A percentile compares a stretch with the other conserved stretches of the same genome.
phyloP scores from a whole-genome alignment of 164 flowering plant genomes.

The Vitis labrusca region DNA sequence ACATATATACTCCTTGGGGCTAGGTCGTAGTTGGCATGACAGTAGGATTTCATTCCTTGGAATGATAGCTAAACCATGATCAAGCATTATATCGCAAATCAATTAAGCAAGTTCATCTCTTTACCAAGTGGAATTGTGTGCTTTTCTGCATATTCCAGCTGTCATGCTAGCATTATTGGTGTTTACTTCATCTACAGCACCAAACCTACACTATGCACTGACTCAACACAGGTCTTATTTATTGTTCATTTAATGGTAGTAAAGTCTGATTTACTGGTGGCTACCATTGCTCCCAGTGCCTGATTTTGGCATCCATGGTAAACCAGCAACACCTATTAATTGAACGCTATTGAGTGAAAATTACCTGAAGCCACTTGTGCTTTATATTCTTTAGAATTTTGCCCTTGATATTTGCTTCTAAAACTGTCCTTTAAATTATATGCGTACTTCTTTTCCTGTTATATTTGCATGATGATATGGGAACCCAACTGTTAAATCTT shows the following conservation, averaged over 20 bases:
- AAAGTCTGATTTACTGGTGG: neutral
- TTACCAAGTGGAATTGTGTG: neutral
- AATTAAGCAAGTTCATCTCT: neutral
- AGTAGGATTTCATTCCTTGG: neutral
- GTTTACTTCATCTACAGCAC: neutral
- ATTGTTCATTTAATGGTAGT: neutral
- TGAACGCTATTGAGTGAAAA: neutral
- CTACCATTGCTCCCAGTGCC: neutral
- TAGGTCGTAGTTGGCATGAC: neutral
- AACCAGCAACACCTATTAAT: neutral
- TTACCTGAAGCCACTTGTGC: neutral
- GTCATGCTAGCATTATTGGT: neutral
- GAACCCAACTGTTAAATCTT: too few species aligned
- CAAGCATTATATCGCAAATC: neutral
- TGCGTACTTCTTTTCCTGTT: too few species aligned
- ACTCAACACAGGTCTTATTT: neutral
- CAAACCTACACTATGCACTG: neutral
- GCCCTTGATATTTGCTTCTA: neutral
- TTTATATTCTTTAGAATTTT: neutral
- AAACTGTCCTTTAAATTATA: neutral
- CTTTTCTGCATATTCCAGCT: slow-evolving; percentile 2
- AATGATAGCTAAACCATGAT: too few species aligned
- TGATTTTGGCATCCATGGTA: neutral
- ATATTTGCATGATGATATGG: too few species aligned
- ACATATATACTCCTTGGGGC: too few species aligned